Conservation (phyloP, 139 green algal species). For the Coccomyxa sp. region DNA sequence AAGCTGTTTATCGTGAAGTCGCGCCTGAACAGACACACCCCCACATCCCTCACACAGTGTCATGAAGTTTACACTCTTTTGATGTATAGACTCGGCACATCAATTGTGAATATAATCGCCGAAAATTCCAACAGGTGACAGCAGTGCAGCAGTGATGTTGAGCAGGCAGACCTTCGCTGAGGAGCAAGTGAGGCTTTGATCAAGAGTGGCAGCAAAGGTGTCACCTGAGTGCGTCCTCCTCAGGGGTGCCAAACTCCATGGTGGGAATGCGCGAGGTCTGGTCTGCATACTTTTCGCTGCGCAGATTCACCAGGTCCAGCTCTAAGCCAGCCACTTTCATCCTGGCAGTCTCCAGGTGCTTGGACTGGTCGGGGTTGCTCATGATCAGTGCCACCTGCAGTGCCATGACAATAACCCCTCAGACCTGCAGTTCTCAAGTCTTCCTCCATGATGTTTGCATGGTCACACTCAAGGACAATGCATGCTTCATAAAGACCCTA, state of each 20-base stretch:
- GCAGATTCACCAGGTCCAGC: constrained; percentile 97
- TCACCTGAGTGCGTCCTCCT: constrained; percentile 62
- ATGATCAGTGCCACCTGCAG: constrained; percentile 80
- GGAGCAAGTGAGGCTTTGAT: no score
- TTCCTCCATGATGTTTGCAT: no score
- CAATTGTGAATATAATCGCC: no score
- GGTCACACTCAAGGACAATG: no score
- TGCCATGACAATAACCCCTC: not conserved
- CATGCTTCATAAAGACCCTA: not conserved
- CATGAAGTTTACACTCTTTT: no score
- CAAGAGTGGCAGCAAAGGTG: no score
- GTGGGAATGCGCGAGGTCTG: constrained; percentile 74
- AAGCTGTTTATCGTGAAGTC: constrained; percentile 97
- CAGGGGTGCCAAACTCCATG: constrained; percentile 79
- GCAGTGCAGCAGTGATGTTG: no score
- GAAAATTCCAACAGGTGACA: no score
- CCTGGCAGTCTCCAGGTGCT: constrained; percentile 96
- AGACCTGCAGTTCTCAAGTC: no score
- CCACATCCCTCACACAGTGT: no score
- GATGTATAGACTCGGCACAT: no score
- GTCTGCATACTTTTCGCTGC: constrained; percentile 86
- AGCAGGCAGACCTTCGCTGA: no score
- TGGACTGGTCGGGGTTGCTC: constrained; percentile 95
- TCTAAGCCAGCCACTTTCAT: constrained; percentile 65
- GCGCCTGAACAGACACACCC: constrained; percentile 29